These are phyloP conservation scores for Adansonia madagascariensis DNA, from an alignment of 441 rosid species.

Conservation along the genomic window DNA sequence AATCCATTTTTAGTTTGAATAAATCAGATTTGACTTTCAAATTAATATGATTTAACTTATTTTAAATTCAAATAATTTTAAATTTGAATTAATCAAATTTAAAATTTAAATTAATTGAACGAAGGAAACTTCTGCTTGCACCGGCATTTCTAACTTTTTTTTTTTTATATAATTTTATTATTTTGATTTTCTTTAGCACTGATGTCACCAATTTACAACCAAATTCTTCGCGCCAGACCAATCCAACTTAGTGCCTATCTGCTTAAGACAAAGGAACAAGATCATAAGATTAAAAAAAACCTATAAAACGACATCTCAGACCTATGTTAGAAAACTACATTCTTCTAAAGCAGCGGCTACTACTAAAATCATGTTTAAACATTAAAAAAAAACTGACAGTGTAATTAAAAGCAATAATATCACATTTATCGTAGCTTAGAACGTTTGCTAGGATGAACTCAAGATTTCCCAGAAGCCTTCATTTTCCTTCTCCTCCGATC, in stretches of 20 bases:
- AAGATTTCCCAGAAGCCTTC: slow-evolving; percentile 70
- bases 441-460: slow-evolving; percentile 47
- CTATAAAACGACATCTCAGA: background rate
- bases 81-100: too few relatives aligned
- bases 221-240: slow-evolving; percentile 1
- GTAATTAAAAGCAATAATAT: background rate
- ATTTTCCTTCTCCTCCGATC: slow-evolving; percentile 85
- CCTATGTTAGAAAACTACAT: slow-evolving; percentile 22
- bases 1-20: too few relatives aligned
- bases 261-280: slow-evolving; percentile 10
- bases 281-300: background rate
- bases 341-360: slow-evolving; percentile 17
- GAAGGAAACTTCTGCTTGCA: too few relatives aligned
- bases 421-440: slow-evolving; percentile 28
- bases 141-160: too few relatives aligned
- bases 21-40: too few relatives aligned
- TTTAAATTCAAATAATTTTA: too few relatives aligned
- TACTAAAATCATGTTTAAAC: slow-evolving; percentile 13
- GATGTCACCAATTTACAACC: slow-evolving; percentile 20
- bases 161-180: too few relatives aligned
- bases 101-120: too few relatives aligned
- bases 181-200: too few relatives aligned
- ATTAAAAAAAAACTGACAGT: background rate
- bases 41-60: too few relatives aligned
- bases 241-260: background rate